Evolutionary conservation across 768 basidiomycete genomes (phyloP), one percentile per base, ranked within the genome.

Genomic region (Boletellus emodensis): DNA sequence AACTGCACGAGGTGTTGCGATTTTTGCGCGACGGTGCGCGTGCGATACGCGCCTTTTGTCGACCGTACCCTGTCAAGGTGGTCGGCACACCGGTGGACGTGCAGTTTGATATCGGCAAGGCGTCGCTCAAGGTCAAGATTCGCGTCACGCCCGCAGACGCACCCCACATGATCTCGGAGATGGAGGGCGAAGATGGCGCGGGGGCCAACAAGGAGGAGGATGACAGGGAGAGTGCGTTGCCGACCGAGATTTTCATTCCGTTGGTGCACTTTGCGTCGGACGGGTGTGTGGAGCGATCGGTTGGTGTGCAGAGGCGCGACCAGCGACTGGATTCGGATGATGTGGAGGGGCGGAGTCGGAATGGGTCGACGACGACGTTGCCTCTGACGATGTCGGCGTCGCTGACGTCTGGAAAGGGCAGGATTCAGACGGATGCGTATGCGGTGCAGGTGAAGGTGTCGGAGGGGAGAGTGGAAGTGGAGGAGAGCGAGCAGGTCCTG

Each of bases 201-300:
- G 40, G 7, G 4, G 50, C 40, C 8, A 42, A n/a, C 44, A 54
- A 56, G 45, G 45, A 52, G 14, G 61, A 62, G 6, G 64, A 32
- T 11, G 36, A 43, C 7, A 24, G 66, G 2, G 52, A 57, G 37
- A 44, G 73, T 15, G 65, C 64, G 26, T 69, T 81, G 1, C 77
- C 84, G n/a, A 97, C 93, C 17, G 96, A 96, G 75, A 84, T 98
- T 18, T 99, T 80, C 65, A 66, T 98, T 1, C 96, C 96, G 5
- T 75, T 92, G 43, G 84, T 95, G 17, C 96, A 99, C 65, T 99
- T 84, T 64, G 90, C 86, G 3, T 75, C 77, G 53, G 69, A 73
- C 18, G 50, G 17, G 40, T 62, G 63, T 34, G 62, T 69, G 28
- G 57, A 63, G 18, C 56, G 60, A 33, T 52, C 66, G 0, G 30